Percentiles rank a stretch among this genome's conserved stretches.
Conservation (phyloP, 2,329 filamentous ascomycete species). For the Hirsutella minnesotensis region DNA sequence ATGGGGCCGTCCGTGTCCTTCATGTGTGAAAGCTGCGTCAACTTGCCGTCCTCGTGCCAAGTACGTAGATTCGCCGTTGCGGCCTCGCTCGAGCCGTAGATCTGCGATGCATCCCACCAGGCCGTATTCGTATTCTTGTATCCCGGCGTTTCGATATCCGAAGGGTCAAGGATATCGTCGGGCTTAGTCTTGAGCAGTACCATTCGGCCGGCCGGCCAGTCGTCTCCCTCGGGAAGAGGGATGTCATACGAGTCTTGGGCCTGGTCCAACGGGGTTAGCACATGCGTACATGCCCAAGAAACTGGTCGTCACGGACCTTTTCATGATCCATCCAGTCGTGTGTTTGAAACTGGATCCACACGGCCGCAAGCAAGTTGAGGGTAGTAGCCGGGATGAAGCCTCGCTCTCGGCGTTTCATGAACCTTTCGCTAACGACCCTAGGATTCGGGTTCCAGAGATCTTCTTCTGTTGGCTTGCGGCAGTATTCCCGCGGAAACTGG, state of each 20-base stretch:
- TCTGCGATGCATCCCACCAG: slow-evolving; percentile 1
- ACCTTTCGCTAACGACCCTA: not conserved
- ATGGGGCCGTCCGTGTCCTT: not conserved
- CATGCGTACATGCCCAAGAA: not conserved
- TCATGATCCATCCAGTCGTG: slow-evolving; percentile 1
- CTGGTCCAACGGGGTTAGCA: not conserved
- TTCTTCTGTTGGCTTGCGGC: not conserved
- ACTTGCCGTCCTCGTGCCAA: not conserved
- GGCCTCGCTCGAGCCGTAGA: not conserved
- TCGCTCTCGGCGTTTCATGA: not conserved
- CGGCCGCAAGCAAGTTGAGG: not conserved
- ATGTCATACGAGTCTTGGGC: not conserved
- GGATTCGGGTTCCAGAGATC: slow-evolving; percentile 1
- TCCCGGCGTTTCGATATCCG: not conserved
- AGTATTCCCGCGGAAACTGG: not conserved
- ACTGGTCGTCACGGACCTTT: not conserved
- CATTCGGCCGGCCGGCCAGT: not conserved
- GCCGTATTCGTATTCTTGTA: not conserved
- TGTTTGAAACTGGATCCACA: slow-evolving; percentile 1
- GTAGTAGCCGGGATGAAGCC: not conserved
- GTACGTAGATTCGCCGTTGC: not conserved
- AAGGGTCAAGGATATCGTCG: not conserved
- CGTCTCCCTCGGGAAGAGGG: not conserved
- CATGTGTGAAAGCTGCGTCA: not conserved
- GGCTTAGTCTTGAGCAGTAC: not conserved